phyloP scores from a whole-genome alignment of 2,329 filamentous ascomycete species.

The Curvularia verruculosa region DNA sequence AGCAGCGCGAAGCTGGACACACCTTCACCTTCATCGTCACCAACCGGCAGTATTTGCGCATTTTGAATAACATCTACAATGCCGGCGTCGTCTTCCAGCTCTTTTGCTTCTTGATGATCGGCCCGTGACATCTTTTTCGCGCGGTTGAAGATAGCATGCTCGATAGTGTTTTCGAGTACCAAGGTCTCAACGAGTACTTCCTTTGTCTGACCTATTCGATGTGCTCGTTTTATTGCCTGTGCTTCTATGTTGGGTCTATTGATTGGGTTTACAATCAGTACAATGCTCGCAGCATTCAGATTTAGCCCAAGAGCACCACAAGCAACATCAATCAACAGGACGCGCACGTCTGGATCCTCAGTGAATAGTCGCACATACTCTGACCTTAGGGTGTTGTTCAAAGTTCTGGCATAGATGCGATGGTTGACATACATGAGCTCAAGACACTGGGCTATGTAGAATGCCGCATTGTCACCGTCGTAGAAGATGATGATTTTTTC shows the following conservation, averaged over 20 bases:
- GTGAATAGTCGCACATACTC: slow-evolving; percentile 84
- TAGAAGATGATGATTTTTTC: slow-evolving; percentile 96
- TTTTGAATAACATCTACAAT: slow-evolving; percentile 66
- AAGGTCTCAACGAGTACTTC: slow-evolving; percentile 86
- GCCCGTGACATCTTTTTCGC: slow-evolving; percentile 74
- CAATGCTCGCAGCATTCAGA: slow-evolving; percentile 78
- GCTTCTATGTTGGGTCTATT: slow-evolving; percentile 83
- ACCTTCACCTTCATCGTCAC: slow-evolving; percentile 39
- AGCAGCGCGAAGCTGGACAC: slow-evolving; percentile 51
- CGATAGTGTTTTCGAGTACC: slow-evolving; percentile 78
- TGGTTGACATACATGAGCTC: slow-evolving; percentile 71
- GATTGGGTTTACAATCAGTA: slow-evolving; percentile 89
- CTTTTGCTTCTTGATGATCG: slow-evolving; percentile 61
- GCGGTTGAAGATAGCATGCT: slow-evolving; percentile 80
- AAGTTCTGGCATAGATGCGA: slow-evolving; percentile 69
- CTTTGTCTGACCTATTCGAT: slow-evolving; percentile 81
- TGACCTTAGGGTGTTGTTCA: slow-evolving; percentile 67
- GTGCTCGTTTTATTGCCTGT: slow-evolving; percentile 88
- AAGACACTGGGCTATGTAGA: slow-evolving; percentile 81
- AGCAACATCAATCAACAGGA: slow-evolving; percentile 88
- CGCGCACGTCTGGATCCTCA: slow-evolving; percentile 69
- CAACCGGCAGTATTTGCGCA: slow-evolving; percentile 57
- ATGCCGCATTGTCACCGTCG: slow-evolving; percentile 84
- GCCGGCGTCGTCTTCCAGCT: slow-evolving; percentile 63
- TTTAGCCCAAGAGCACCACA: slow-evolving; percentile 90